phyloP scores from a whole-genome alignment of 225 moss, liverwort and hornwort species.

The Thuidium tamariscinum region DNA sequence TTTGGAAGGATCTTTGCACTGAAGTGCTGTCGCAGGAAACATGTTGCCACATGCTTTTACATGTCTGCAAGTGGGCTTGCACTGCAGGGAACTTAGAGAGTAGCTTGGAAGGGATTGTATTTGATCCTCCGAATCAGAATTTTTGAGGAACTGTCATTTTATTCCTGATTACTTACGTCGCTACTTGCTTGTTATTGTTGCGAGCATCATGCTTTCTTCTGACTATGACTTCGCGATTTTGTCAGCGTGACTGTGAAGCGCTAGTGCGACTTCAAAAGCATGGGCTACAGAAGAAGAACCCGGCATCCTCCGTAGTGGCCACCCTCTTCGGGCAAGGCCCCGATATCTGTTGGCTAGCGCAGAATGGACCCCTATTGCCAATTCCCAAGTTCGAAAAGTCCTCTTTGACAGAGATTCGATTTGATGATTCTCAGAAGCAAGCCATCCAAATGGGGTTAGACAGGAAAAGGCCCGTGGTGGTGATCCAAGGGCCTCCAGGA shows the following conservation, averaged over 20 bases:
- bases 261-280: constrained; percentile 78
- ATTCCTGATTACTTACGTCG: neutral
- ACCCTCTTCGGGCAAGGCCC: constrained; percentile 68
- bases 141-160: neutral
- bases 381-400: constrained; percentile 16
- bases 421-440: constrained; percentile 59
- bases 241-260: constrained; percentile 92
- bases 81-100: neutral
- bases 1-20: neutral
- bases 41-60: neutral
- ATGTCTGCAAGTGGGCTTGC: neutral
- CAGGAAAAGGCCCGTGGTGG: constrained; percentile 64
- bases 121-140: no score
- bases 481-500: constrained; percentile 94
- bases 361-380: constrained; percentile 38
- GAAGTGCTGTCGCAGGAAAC: neutral
- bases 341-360: constrained; percentile 61
- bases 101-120: neutral
- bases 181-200: neutral
- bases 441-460: constrained; percentile 66
- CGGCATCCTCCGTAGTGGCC: constrained; percentile 51
- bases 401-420: constrained; percentile 17
- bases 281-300: constrained; percentile 59
- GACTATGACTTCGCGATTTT: neutral
- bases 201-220: neutral